A percentile compares a stretch with the other conserved stretches of the same genome.
These are phyloP conservation scores for Lindgomyces ingoldianus DNA, from an alignment of 495 filamentous ascomycete species.

Conservation along the genomic window DNA sequence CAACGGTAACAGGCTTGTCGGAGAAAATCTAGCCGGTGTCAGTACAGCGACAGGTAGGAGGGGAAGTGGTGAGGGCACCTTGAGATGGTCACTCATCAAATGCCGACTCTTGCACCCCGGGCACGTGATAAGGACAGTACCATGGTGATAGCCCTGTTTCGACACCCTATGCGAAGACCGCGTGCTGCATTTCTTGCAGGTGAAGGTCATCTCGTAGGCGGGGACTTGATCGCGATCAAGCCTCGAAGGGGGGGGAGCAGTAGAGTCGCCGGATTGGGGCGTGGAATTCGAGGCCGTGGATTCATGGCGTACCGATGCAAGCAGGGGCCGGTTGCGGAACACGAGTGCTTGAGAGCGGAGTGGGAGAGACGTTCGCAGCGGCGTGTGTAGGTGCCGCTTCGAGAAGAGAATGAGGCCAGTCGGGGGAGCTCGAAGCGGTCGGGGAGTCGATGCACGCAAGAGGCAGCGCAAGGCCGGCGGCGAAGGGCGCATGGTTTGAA, in stretches of 20 bases:
- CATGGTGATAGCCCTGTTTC: conserved; percentile 91
- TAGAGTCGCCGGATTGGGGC: conserved; percentile 7
- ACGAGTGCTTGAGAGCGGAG: conserved; percentile 7
- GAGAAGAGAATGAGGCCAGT: conserved; percentile 18
- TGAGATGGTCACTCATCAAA: conserved; percentile 87
- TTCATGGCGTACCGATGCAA: conserved; percentile 18
- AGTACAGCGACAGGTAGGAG: not conserved
- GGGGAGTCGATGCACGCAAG: conserved; percentile 4
- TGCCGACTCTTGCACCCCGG: conserved; percentile 81
- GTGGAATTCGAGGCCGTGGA: conserved; percentile 10
- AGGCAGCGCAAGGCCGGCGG: conserved; percentile 22
- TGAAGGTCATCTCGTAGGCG: conserved; percentile 83
- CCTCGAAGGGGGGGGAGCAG: conserved; percentile 22
- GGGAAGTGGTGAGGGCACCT: conserved; percentile 41
- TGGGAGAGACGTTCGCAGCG: conserved; percentile 24
- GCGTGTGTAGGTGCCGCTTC: conserved; percentile 15
- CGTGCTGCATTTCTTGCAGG: conserved; percentile 78
- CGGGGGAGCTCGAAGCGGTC: conserved; percentile 1
- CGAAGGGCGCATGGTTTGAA: conserved; percentile 14
- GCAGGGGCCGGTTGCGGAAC: not conserved
- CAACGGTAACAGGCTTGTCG: conserved; percentile 64
- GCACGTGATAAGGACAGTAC: conserved; percentile 84
- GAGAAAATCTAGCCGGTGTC: conserved; percentile 60
- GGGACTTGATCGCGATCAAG: conserved; percentile 54
- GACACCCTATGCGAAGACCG: conserved; percentile 77